Evolutionary conservation across 192 early-diverging fungal species (phyloP), one percentile per base, ranked within the genome.

Genomic region (Cladochytrium replicatum): DNA sequence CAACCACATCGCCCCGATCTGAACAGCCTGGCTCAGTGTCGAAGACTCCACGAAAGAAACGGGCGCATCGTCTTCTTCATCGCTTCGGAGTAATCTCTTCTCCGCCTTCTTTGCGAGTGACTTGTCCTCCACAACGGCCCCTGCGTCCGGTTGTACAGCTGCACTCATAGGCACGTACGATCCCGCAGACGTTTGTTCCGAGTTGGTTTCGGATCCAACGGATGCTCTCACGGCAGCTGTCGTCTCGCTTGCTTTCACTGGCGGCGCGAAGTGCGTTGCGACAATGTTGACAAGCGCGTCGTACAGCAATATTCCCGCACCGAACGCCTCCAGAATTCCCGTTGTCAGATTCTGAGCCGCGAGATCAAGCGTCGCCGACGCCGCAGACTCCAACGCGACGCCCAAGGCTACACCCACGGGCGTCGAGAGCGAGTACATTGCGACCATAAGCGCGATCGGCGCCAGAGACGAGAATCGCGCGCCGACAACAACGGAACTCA

Each of bases 261-360:
- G 8, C 13, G 23, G 6, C 0, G 0, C 9, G 32, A 63, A 63
- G 31, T 63, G 61, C 34, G 50, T 39, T 11, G 31, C 42, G 28
- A 63, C 29, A 19, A 63, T 58, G 46, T 63, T 63, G 37, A 48
- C 61, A 27, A 63, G 55, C 0, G 27, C 61, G 40, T 74, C 83
- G 62, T 92, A 90, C 9, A 91, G 55, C 21, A 93, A 57, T 22
- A 91, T 89, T 8, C 89, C 89, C 0, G 87, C 83, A 1, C 84
- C 85, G 25, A 89, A 29, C 2, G 83, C 63, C 42, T 94, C 85
- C 13, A 94, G 65, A 15, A 89, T 69, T 2, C 87, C 91, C 56
- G 85, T 78, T 7, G 78, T 57, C 11, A 37, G 15, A 0, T 43
- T 28, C 34, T 49, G 9, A 2, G 39, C 17, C 28, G 41, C 13